Evolutionary conservation across 2,329 filamentous ascomycete genomes (phyloP), one percentile per base, ranked within the genome.

Genomic region (Lanzia echinophila): DNA sequence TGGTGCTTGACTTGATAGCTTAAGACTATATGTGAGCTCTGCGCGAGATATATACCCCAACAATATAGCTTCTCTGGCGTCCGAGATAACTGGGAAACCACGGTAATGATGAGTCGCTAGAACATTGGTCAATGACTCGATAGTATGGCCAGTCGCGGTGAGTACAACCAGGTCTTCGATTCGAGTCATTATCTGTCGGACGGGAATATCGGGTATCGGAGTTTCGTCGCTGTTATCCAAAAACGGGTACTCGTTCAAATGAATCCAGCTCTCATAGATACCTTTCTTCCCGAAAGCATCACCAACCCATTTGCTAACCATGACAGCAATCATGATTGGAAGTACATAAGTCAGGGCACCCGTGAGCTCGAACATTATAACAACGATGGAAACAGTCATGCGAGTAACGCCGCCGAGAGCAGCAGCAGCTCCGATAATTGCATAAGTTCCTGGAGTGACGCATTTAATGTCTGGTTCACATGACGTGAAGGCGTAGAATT

Each of bases 291-390:
- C 90, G 69, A 99, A 91, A 47, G 90, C 92, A 70, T 99, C 94
- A 65, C 91, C 94, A 24, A 96, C 90, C 94, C 94, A 99, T 73
- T 99, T 99, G 58, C 88, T 88, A 43, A 97, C 79, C 91, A 99
- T 95, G 66, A 99, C 94, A 42, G 91, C 90, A 60, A 99, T 88
- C 94, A 99, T 99, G 70, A 97, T 99, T 52, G 94, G 94, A 7
- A 99, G 82, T 47, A 99, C 92, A 67, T 97, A 97, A 1, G 90
- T 95, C 28, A 99, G 79, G 1, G 94, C 94, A 50, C 94, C 94
- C 0, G 94, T 99, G 53, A 99, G 84, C 74, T 99, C 94, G 67
- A 99, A 99, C 87, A 96, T 96, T 73, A 99, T 99, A 65, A 97
- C 94, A 4, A 99, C 92, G 61, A 99, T 96, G 12, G 91, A 96